Evolutionary conservation across 345 rosid genomes (phyloP).

Genomic region (Viola odorata): DNA sequence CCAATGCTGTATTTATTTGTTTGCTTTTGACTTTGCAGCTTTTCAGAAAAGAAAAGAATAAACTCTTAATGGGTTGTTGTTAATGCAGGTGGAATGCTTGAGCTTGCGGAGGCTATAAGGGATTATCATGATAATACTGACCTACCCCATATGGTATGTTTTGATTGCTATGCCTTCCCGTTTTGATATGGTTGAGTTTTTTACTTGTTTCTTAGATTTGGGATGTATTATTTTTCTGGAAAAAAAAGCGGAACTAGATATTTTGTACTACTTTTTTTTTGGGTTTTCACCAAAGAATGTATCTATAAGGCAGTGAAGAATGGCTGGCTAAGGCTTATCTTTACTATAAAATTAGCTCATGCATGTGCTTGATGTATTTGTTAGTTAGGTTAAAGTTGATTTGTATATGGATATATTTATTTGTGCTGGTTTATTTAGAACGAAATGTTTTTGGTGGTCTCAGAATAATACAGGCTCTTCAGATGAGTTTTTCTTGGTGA

Average conservation of each 20-base stretch:
- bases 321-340: no score
- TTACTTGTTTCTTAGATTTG: neutral
- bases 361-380: neutral
- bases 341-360: no score
- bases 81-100: constrained; percentile 68
- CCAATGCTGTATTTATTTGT: neutral
- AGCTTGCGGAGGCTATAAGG: constrained; percentile 91
- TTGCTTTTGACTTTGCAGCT: neutral
- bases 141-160: constrained; percentile 75
- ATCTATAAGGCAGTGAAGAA: no score
- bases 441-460: constrained; percentile 15
- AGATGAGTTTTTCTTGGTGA: constrained; percentile 86
- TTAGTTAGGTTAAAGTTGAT: neutral
- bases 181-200: neutral
- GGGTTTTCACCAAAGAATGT: no score
- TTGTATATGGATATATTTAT: no score
- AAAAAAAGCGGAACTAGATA: no score
- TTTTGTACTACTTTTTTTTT: neutral
- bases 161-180: neutral
- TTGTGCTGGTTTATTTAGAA: no score
- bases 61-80: neutral
- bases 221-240: neutral
- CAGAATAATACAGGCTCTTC: constrained; percentile 65
- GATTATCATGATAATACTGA: constrained; percentile 82
- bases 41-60: neutral